A percentile compares a stretch with the other conserved stretches of the same genome.
Evolutionary conservation across 768 basidiomycete genomes (phyloP).

Genomic region (Lentinula detonsa): DNA sequence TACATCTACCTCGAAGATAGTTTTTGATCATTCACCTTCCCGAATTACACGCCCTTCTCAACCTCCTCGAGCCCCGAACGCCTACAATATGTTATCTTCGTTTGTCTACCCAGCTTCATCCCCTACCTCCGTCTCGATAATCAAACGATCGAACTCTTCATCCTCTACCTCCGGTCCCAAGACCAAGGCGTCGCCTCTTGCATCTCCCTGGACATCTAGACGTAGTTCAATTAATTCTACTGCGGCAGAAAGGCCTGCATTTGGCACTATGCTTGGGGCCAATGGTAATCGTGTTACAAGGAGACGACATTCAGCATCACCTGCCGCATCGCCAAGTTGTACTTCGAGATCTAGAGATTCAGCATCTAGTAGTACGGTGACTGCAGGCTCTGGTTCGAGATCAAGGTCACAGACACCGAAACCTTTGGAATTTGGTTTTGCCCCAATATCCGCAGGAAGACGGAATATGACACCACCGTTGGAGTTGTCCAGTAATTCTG

Average conservation of each 20-base stretch:
- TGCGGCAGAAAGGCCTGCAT: slow-evolving; percentile 2
- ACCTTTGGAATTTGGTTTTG: neutral
- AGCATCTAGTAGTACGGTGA: neutral
- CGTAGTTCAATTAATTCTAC: slow-evolving; percentile 5
- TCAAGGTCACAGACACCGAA: slow-evolving; percentile 15
- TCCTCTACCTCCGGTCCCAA: neutral
- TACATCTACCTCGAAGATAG: neutral
- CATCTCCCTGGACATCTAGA: slow-evolving; percentile 1
- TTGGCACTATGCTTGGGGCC: too few relatives aligned
- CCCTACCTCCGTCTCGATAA: slow-evolving; percentile 6
- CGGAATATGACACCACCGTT: slow-evolving; percentile 50
- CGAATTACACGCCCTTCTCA: slow-evolving; percentile 27
- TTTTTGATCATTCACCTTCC: slow-evolving; percentile 21
- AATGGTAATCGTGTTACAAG: neutral
- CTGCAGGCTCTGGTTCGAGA: neutral
- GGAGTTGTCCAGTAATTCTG: slow-evolving; percentile 35
- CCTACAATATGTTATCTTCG: slow-evolving; percentile 57
- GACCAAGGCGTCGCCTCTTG: slow-evolving; percentile 4
- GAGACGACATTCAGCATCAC: neutral
- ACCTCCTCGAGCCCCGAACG: slow-evolving; percentile 43
- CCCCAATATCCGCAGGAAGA: slow-evolving; percentile 10
- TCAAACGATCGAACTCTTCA: slow-evolving; percentile 6
- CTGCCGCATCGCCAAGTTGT: neutral
- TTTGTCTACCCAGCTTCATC: slow-evolving; percentile 35
- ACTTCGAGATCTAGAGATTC: neutral